Percentiles rank a stretch among this genome's conserved stretches.
These are phyloP conservation scores for Talaromyces funiculosus DNA, from an alignment of 2,329 filamentous ascomycete species.

Conservation along the genomic window DNA sequence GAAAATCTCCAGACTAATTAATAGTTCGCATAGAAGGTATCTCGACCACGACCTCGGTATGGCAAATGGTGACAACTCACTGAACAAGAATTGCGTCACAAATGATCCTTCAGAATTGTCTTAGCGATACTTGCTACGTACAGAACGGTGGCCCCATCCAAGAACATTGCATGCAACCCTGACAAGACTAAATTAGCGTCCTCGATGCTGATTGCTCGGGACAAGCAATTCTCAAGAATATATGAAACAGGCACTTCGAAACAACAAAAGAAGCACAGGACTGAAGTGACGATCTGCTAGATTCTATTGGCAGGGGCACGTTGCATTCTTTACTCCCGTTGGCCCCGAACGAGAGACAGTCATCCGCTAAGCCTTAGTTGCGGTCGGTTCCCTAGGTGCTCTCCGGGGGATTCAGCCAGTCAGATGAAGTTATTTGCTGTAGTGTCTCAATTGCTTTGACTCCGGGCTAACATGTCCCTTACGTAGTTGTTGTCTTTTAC, in stretches of 20 bases:
- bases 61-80: not conserved
- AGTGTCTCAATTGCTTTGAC: not conserved
- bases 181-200: not conserved
- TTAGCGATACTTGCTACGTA: not conserved
- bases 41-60: not conserved
- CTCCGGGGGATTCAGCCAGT: not conserved
- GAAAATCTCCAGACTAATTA: not conserved
- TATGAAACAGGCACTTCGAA: slow-evolving; percentile 1
- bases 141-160: not conserved
- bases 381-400: not conserved
- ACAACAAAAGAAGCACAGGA: not conserved
- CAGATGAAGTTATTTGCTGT: not conserved
- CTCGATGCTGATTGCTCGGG: not conserved
- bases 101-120: not conserved
- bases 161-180: not conserved
- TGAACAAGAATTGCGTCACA: not conserved
- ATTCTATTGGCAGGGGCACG: not conserved
- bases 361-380: not conserved
- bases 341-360: not conserved
- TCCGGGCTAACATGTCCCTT: not conserved
- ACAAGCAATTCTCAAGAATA: not conserved
- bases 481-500: not conserved
- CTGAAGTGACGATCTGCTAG: not conserved
- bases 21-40: not conserved
- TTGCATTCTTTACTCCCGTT: not conserved